phyloP scores from a whole-genome alignment of 2,329 filamentous ascomycete species.

The Scedosporium aurantiacum region DNA sequence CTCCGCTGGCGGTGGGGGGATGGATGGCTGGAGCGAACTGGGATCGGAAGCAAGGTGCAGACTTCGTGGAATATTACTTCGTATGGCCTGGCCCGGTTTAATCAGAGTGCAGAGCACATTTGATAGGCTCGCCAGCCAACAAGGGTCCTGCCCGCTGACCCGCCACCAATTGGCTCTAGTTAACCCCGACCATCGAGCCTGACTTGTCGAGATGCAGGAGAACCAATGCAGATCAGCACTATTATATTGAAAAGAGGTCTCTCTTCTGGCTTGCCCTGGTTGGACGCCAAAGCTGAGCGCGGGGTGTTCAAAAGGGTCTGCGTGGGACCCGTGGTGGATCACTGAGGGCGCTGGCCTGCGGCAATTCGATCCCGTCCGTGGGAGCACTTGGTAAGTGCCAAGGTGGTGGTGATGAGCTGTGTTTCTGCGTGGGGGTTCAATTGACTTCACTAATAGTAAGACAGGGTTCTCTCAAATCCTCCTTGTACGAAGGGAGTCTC shows the following conservation, averaged over 20 bases:
- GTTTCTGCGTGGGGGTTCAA: neutral
- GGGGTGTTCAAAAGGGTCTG: neutral
- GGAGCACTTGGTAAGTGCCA: neutral
- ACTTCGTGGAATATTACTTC: neutral
- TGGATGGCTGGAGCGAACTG: neutral
- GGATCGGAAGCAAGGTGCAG: neutral
- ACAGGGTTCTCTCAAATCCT: neutral
- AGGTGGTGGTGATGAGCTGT: neutral
- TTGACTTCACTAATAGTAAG: neutral
- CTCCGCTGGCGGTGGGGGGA: too few relatives aligned
- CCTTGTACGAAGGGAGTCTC: neutral
- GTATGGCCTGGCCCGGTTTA: neutral
- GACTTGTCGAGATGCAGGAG: conserved; percentile 3
- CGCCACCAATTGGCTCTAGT: neutral
- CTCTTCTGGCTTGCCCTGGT: neutral
- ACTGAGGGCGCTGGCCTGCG: neutral
- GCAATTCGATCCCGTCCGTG: neutral
- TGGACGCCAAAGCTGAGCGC: neutral
- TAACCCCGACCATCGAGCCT: neutral
- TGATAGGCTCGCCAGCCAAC: neutral
- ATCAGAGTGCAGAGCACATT: neutral
- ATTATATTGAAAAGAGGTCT: neutral
- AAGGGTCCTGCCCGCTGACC: neutral
- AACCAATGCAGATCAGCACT: neutral
- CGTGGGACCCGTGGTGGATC: neutral